phyloP scores from a whole-genome alignment of 805 yeast genomes.

The Cyberlindnera americana region DNA sequence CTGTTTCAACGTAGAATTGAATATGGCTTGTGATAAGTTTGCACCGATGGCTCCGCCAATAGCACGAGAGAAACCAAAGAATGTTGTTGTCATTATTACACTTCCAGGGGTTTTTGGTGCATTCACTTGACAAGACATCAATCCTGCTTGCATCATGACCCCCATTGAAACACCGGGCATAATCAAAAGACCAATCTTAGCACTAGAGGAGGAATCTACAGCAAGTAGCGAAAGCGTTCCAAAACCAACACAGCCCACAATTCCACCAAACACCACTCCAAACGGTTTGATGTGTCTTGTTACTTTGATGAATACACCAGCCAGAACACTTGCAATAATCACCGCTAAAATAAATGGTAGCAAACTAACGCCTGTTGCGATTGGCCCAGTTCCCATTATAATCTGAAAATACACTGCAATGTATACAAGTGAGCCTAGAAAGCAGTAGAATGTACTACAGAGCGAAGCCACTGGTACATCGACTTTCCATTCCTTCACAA shows the following conservation, averaged over 20 bases:
- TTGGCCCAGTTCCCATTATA: constrained; percentile 31
- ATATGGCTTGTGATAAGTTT: constrained; percentile 40
- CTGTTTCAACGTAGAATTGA: constrained; percentile 26
- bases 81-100: constrained; percentile 44
- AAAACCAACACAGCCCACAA: constrained; percentile 31
- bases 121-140: constrained; percentile 37
- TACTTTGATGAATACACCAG: constrained; percentile 31
- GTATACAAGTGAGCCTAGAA: constrained; percentile 36
- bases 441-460: constrained; percentile 35
- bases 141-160: constrained; percentile 19
- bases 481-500: constrained; percentile 37
- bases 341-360: constrained; percentile 22
- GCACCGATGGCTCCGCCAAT: constrained; percentile 45
- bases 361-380: constrained; percentile 22
- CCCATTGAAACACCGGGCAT: constrained; percentile 38
- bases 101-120: constrained; percentile 52
- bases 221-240: constrained; percentile 34
- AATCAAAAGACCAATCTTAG: constrained; percentile 36
- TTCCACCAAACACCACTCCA: constrained; percentile 28
- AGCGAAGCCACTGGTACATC: constrained; percentile 30
- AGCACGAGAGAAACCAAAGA: constrained; percentile 41
- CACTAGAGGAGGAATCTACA: constrained; percentile 26
- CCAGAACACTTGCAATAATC: constrained; percentile 11
- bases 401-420: constrained; percentile 52
- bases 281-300: constrained; percentile 35